phyloP scores from a whole-genome alignment of 2,329 filamentous ascomycete genomes.

The Verticillium longisporum region DNA sequence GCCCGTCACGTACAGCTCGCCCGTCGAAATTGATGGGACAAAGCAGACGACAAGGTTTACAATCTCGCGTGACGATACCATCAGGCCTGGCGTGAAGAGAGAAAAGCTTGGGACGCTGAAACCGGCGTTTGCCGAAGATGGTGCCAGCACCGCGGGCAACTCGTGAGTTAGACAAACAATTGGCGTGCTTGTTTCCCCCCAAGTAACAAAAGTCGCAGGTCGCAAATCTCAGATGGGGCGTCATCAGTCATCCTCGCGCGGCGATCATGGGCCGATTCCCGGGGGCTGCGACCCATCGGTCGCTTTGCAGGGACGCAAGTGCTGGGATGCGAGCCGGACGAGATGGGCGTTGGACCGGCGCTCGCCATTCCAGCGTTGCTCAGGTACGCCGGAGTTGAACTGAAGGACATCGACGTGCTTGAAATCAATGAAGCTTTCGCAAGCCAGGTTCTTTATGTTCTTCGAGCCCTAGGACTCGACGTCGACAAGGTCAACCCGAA shows the following conservation, averaged over 20 bases:
- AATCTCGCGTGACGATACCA: constrained; percentile 56
- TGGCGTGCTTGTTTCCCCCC: neutral
- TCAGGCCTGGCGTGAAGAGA: constrained; percentile 48
- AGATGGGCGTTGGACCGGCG: constrained; percentile 46
- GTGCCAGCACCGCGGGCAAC: constrained; percentile 58
- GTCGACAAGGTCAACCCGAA: constrained; percentile 26
- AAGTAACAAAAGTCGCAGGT: constrained; percentile 1
- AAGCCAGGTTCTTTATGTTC: neutral
- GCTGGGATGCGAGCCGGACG: constrained; percentile 56
- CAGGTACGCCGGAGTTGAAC: neutral
- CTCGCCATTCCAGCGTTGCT: neutral
- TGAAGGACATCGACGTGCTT: neutral
- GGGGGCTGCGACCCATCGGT: constrained; percentile 56
- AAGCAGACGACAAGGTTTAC: too few species aligned
- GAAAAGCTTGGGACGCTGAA: constrained; percentile 57
- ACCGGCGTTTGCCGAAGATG: constrained; percentile 54
- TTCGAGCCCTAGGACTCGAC: neutral
- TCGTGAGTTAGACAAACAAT: constrained; percentile 3
- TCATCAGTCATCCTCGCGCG: constrained; percentile 58
- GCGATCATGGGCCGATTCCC: constrained; percentile 50
- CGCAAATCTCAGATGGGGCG: constrained; percentile 60
- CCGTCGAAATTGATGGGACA: constrained; percentile 15
- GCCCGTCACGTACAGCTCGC: constrained; percentile 33
- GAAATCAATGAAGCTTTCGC: constrained; percentile 1
- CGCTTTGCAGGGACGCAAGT: constrained; percentile 60